Evolutionary conservation across 495 filamentous ascomycete genomes (phyloP).

Genomic region (Annulohypoxylon maeteangense): DNA sequence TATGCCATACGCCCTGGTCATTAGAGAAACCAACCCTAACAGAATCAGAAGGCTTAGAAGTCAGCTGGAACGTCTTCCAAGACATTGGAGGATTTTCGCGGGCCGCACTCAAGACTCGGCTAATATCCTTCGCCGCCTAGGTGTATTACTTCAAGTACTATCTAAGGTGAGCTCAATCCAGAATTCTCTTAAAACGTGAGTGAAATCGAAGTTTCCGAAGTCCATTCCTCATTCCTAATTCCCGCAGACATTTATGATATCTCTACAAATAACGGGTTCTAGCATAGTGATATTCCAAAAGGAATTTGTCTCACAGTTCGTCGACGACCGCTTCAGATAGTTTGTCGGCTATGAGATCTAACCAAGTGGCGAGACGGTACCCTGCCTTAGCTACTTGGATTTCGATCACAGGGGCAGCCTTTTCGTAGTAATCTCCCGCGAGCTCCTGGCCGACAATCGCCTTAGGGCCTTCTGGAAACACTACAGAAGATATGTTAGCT

Average conservation of each 20-base stretch:
- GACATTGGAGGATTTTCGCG: constrained; percentile 25
- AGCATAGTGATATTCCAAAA: not conserved
- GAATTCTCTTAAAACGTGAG: constrained; percentile 5
- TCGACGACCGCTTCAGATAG: constrained; percentile 28
- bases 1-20: not conserved
- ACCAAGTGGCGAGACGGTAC: constrained; percentile 71
- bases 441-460: constrained; percentile 68
- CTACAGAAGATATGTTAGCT: constrained; percentile 44
- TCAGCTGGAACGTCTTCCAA: constrained; percentile 22
- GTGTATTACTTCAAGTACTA: not conserved
- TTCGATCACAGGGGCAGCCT: constrained; percentile 71
- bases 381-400: constrained; percentile 79
- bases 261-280: not conserved
- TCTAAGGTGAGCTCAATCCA: not conserved
- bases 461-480: constrained; percentile 65
- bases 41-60: constrained; percentile 13
- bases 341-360: constrained; percentile 64
- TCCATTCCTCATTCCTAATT: constrained; percentile 10
- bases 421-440: constrained; percentile 69
- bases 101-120: constrained; percentile 16
- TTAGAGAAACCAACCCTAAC: not conserved
- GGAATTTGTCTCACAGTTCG: constrained; percentile 37
- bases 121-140: not conserved
- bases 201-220: constrained; percentile 6
- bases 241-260: not conserved